Evolutionary conservation across 352 stramenopile genomes (phyloP).

Genomic region (Globisporangium canariense): DNA sequence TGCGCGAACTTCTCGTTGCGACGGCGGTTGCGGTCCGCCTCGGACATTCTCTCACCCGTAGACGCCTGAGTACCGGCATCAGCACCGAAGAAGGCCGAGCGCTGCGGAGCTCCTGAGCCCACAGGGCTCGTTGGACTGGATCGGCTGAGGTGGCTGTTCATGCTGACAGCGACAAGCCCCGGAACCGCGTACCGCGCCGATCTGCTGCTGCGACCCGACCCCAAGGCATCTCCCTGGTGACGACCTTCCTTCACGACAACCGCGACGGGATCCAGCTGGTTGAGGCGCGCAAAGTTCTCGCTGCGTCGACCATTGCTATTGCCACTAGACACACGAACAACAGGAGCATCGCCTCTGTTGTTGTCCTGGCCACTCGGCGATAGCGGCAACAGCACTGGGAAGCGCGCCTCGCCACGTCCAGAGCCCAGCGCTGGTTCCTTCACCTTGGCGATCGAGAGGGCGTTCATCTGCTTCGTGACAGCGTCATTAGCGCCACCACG

Average conservation of each 20-base stretch:
- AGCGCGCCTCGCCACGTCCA: conserved; percentile 5
- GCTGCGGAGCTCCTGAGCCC: background rate
- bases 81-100: background rate
- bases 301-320: background rate
- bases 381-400: conserved; percentile 1
- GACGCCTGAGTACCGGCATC: background rate
- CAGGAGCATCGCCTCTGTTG: background rate
- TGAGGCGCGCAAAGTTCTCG: conserved; percentile 1
- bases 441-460: conserved; percentile 1
- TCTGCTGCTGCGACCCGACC: background rate
- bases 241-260: conserved; percentile 5
- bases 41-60: background rate
- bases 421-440: conserved; percentile 4
- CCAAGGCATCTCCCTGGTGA: conserved; percentile 2
- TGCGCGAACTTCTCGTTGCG: conserved; percentile 10
- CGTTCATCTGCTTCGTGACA: conserved; percentile 1
- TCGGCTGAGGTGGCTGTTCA: conserved; percentile 1
- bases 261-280: conserved; percentile 8
- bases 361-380: background rate
- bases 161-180: background rate
- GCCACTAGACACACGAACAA: background rate
- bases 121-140: conserved; percentile 8
- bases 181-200: conserved; percentile 1
- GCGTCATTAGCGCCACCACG: background rate
- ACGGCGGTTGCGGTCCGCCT: conserved; percentile 3